Percentiles rank a stretch among this genome's conserved stretches.
phyloP scores from a whole-genome alignment of 2,329 filamentous ascomycete species.

The Cercospora berteroae region DNA sequence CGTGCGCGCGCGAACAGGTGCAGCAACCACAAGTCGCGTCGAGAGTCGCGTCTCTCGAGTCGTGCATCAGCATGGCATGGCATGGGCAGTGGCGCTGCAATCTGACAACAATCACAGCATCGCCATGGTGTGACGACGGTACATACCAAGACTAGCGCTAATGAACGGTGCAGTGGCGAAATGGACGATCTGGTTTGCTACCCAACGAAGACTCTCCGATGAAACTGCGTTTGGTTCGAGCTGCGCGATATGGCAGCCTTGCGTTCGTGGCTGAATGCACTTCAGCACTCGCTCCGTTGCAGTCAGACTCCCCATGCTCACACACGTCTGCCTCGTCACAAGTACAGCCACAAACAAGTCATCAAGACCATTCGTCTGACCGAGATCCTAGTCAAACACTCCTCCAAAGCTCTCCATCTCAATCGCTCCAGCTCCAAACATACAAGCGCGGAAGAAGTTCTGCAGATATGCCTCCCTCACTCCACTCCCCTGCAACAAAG shows the following conservation, averaged over 20 bases:
- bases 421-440: slow-evolving; percentile 2
- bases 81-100: neutral
- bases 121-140: neutral
- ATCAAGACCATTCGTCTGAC: neutral
- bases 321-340: neutral
- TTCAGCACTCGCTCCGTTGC: neutral
- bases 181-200: neutral
- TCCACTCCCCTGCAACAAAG: slow-evolving; percentile 5
- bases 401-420: slow-evolving; percentile 5
- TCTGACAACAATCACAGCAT: neutral
- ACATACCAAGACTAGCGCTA: neutral
- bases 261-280: neutral
- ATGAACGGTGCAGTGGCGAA: neutral
- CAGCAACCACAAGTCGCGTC: neutral
- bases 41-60: neutral
- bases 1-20: neutral
- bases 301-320: neutral
- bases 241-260: neutral
- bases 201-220: neutral
- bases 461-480: neutral
- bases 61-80: neutral
- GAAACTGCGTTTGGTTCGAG: neutral
- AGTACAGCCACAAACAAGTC: neutral
- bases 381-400: neutral
- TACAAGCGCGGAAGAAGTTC: slow-evolving; percentile 11